phyloP scores from a whole-genome alignment of 768 basidiomycete genomes.

The Mycena albidolilacea region DNA sequence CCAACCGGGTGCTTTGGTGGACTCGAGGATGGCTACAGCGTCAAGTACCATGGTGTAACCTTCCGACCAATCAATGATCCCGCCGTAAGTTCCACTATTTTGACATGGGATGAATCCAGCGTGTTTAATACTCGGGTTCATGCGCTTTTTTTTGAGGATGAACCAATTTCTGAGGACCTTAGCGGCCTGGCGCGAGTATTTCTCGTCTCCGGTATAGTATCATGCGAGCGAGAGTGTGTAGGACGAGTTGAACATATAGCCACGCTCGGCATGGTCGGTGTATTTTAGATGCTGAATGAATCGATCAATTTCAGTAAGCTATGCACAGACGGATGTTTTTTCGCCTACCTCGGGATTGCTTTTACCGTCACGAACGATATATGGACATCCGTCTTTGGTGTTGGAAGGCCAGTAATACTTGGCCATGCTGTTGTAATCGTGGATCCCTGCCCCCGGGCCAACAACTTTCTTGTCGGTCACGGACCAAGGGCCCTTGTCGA shows the following conservation, averaged over 20 bases:
- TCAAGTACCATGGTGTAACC: constrained; percentile 9
- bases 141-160: constrained; percentile 7
- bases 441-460: background rate
- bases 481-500: constrained; percentile 15
- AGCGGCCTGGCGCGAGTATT: constrained; percentile 13
- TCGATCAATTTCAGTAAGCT: background rate
- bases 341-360: constrained; percentile 9
- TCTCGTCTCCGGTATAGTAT: constrained; percentile 12
- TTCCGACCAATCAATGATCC: constrained; percentile 8
- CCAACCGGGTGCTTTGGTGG: constrained; percentile 11
- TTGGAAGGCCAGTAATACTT: constrained; percentile 10
- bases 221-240: constrained; percentile 14
- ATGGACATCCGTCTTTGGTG: constrained; percentile 6
- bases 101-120: constrained; percentile 3
- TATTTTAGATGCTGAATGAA: constrained; percentile 8
- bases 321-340: background rate
- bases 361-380: background rate
- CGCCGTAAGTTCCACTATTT: background rate
- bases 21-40: constrained; percentile 18
- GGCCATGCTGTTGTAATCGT: constrained; percentile 13
- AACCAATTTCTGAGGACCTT: constrained; percentile 12
- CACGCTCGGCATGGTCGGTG: constrained; percentile 14
- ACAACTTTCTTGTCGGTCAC: constrained; percentile 7
- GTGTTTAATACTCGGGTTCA: constrained; percentile 9
- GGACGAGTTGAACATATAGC: constrained; percentile 5